Evolutionary conservation across 345 rosid species (phyloP), one percentile per base, ranked within the genome.

Genomic region (Schrenkiella parvula): DNA sequence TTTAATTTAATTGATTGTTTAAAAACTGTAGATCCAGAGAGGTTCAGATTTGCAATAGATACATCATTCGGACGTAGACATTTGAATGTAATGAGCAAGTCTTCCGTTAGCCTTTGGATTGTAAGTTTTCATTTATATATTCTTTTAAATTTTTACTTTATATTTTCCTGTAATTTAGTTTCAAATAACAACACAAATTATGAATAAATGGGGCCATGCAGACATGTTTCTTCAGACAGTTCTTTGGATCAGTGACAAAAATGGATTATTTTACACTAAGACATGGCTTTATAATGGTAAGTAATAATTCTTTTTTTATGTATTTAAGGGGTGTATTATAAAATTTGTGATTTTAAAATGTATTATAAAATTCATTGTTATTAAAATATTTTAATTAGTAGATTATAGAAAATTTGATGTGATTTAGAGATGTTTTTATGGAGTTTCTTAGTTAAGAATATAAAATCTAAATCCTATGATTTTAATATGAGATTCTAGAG

Each of bases 211-310:
- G 39, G 10, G 41, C 4, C 35, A 44, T 22, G 11, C 87, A 95
- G 98, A 87, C 87, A 28, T 88, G 97, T 82, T 90, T 95, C 89
- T 87, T 87, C 64, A 92, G 99, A 78, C 99, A 92, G 65, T 95
- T 95, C 85, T 76, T 86, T 68, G 83, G 84, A 76, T 89, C 99
- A 25, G 92, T 95, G 57, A 87, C 87, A 50, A 92, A 90, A 70
- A 82, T 92, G 47, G 99, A 95, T 78, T 95, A 92, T 84, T 60
- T 87, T 72, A 80, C 96, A 64, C 69, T 95, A 17, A 82, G 99
- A 77, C 96, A 95, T 82, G 99, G 99, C 47, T 95, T 95, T 66
- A 91, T 95, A 55, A 78, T 23, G 82, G 99, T 88, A 77, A 79
- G 76, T 75, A 42, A 31, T 28, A 15, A 21, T 15, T 4, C 22